These are phyloP conservation scores for Suaeda aralocaspica DNA, from an alignment of 148 eudicot species.

Conservation along the genomic window DNA sequence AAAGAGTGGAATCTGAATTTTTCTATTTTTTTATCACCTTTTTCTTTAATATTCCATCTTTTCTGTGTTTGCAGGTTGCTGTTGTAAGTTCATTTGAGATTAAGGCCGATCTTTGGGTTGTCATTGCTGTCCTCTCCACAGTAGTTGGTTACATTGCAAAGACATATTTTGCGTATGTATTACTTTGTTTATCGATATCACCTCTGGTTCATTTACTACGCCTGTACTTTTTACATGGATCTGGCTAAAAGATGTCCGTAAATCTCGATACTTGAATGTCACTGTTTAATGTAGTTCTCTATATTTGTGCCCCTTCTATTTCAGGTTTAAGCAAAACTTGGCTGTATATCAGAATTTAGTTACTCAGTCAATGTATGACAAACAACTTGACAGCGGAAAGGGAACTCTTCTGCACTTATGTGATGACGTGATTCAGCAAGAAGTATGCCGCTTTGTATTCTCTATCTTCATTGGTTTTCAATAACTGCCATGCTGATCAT, in stretches of 20 bases:
- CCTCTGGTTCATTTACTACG: not conserved
- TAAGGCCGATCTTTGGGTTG: conserved; percentile 80
- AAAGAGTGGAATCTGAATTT: not conserved
- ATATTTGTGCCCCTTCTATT: conserved; percentile 11
- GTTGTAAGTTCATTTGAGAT: conserved; percentile 73
- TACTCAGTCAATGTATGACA: conserved; percentile 97
- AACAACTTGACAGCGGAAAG: conserved; percentile 94
- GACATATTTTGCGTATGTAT: conserved; percentile 86
- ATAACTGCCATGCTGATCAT: not conserved
- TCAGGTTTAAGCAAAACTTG: conserved; percentile 89
- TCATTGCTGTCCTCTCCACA: conserved; percentile 70
- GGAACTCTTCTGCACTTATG: conserved; percentile 88
- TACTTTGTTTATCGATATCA: conserved; percentile 3
- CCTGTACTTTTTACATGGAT: not conserved
- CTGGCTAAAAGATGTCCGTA: not conserved
- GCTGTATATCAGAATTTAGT: conserved; percentile 78
- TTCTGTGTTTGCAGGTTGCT: conserved; percentile 57
- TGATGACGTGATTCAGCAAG: conserved; percentile 71
- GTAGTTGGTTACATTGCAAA: conserved; percentile 89
- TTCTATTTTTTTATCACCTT: not conserved
- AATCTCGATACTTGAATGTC: not conserved
- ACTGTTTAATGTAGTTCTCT: not conserved
- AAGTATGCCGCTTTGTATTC: conserved; percentile 36
- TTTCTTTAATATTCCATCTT: not conserved
- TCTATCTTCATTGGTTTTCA: not conserved